phyloP scores from a whole-genome alignment of 2,329 filamentous ascomycete genomes.

The Exophiala sideris region DNA sequence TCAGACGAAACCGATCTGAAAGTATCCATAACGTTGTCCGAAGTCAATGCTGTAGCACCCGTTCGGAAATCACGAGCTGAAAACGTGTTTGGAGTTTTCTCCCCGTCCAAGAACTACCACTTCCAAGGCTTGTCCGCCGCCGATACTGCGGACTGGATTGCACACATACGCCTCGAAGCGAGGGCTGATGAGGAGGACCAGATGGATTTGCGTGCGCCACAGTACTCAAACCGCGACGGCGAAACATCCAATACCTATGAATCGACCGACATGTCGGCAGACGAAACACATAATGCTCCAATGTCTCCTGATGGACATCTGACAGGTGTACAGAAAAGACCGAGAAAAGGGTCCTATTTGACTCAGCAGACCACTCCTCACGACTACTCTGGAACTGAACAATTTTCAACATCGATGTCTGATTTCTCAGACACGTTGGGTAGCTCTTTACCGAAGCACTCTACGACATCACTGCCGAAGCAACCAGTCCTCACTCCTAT shows the following conservation, averaged over 20 bases:
- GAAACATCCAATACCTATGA: conserved; percentile 35
- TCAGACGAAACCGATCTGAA: conserved; percentile 84
- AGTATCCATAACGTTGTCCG: conserved; percentile 81
- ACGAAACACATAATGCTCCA: conserved; percentile 34
- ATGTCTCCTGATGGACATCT: conserved; percentile 35
- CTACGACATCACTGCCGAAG: conserved; percentile 23
- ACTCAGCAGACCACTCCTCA: conserved; percentile 35
- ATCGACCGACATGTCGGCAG: conserved; percentile 42
- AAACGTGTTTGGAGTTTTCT: conserved; percentile 89
- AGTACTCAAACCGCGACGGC: conserved; percentile 28
- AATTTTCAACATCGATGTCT: conserved; percentile 70
- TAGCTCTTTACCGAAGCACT: conserved; percentile 28
- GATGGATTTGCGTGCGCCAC: conserved; percentile 58
- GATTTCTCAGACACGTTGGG: conserved; percentile 70
- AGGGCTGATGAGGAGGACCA: conserved; percentile 86
- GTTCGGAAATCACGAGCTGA: conserved; percentile 84
- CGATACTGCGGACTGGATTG: conserved; percentile 84
- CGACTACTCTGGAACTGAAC: conserved; percentile 61
- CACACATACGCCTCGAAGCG: conserved; percentile 72
- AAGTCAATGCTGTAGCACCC: conserved; percentile 84
- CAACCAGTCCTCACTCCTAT: conserved; percentile 32
- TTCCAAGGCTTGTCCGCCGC: conserved; percentile 70
- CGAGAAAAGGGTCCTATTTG: conserved; percentile 14
- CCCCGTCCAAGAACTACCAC: conserved; percentile 85
- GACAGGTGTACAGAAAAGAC: conserved; percentile 6